Conservation (phyloP, 1,284 basidiomycete species). For the Moesziomyces sp. region DNA sequence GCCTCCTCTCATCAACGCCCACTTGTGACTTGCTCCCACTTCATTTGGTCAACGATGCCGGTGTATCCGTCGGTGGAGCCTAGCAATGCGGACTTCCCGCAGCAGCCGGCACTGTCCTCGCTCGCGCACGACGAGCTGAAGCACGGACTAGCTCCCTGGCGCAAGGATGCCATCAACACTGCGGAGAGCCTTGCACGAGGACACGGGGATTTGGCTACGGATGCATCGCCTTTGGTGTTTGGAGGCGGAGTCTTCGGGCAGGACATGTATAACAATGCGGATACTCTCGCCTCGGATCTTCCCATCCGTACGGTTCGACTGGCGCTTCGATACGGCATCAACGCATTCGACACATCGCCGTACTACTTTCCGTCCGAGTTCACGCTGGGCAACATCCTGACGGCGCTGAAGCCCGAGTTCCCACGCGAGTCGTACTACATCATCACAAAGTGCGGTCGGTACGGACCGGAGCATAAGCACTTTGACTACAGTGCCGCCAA, state of each 20-base stretch:
- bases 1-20: not conserved
- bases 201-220: constrained; percentile 14
- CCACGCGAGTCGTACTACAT: constrained; percentile 69
- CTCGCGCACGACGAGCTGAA: constrained; percentile 29
- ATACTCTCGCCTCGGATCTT: constrained; percentile 39
- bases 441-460: constrained; percentile 90
- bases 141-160: constrained; percentile 46
- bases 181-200: constrained; percentile 13
- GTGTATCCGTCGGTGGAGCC: constrained; percentile 48
- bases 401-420: constrained; percentile 50
- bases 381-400: constrained; percentile 77
- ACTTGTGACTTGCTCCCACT: no score
- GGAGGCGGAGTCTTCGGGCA: constrained; percentile 63
- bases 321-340: constrained; percentile 79
- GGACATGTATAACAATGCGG: constrained; percentile 61
- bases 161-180: constrained; percentile 14
- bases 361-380: constrained; percentile 92
- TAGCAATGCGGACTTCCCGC: constrained; percentile 34
- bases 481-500: constrained; percentile 84
- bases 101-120: constrained; percentile 30
- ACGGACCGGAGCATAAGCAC: constrained; percentile 73
- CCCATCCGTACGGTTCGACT: constrained; percentile 73
- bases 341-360: constrained; percentile 82
- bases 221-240: constrained; percentile 58
- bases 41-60: constrained; percentile 24